These are phyloP conservation scores for Cryptococcus sp. DNA, from an alignment of 1,284 basidiomycete species.

Conservation along the genomic window DNA sequence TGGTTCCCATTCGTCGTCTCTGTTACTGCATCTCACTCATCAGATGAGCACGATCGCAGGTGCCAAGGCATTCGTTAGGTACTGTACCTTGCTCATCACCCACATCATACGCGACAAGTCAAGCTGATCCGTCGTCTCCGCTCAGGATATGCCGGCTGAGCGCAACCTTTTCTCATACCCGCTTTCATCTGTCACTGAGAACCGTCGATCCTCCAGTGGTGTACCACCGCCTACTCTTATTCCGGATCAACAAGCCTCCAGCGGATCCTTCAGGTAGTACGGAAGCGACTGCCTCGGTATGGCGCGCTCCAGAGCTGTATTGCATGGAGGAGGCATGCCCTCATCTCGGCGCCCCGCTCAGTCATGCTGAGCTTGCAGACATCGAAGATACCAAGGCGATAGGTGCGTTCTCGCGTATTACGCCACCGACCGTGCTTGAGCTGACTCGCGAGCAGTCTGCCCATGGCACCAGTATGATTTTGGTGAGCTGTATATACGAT, in stretches of 20 bases:
- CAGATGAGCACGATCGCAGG: not conserved
- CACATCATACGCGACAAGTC: not conserved
- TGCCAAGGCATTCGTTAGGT: not conserved
- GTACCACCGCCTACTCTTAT: constrained; percentile 73
- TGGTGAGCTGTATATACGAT: constrained; percentile 11
- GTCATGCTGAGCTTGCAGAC: constrained; percentile 57
- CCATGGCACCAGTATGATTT: constrained; percentile 75
- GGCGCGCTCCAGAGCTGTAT: constrained; percentile 62
- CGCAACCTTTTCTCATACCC: constrained; percentile 63
- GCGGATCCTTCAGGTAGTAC: constrained; percentile 30
- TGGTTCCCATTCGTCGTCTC: too few species aligned
- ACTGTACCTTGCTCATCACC: not conserved
- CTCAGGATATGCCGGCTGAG: constrained; percentile 59
- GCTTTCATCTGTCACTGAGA: constrained; percentile 68
- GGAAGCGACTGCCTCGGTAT: constrained; percentile 13
- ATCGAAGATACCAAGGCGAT: constrained; percentile 41
- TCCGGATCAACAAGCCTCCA: constrained; percentile 60
- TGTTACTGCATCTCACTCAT: too few species aligned
- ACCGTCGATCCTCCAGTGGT: constrained; percentile 59
- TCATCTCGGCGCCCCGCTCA: constrained; percentile 79
- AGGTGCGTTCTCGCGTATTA: constrained; percentile 20
- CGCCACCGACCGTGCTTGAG: not conserved
- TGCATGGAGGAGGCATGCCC: constrained; percentile 84
- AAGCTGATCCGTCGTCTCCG: not conserved
- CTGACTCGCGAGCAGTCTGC: constrained; percentile 60